phyloP scores from a whole-genome alignment of 495 filamentous ascomycete species.

The Aspergillus saccharolyticus region DNA sequence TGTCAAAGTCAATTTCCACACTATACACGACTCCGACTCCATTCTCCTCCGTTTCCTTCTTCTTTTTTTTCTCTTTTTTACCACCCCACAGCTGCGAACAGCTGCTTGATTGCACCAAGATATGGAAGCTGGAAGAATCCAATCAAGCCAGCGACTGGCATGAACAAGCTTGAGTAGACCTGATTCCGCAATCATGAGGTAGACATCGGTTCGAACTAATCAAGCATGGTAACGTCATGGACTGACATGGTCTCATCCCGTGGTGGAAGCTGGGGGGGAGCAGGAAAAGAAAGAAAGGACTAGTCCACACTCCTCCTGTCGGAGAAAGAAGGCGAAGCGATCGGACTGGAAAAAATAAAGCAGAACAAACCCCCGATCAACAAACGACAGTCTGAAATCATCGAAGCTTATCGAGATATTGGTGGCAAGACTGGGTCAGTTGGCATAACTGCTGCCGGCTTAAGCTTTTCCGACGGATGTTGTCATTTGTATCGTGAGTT shows the following conservation, averaged over 20 bases:
- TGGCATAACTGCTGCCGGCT: too few species aligned
- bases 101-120: neutral
- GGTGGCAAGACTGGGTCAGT: too few species aligned
- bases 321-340: neutral
- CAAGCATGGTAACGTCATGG: conserved; percentile 6
- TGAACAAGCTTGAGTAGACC: neutral
- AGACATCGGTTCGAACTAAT: neutral
- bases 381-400: neutral
- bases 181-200: neutral
- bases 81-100: neutral
- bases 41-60: too few species aligned
- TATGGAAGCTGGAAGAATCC: neutral
- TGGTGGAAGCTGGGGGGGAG: neutral
- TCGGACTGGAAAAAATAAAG: neutral
- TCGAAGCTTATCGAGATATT: neutral
- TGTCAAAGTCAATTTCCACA: conserved; percentile 15
- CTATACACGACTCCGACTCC: neutral
- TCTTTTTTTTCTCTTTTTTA: too few species aligned
- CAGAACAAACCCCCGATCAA: neutral
- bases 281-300: too few species aligned
- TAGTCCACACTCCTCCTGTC: neutral
- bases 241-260: neutral
- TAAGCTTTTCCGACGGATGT: too few species aligned
- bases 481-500: too few species aligned
- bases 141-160: neutral